Evolutionary conservation across 1,284 basidiomycete genomes (phyloP), one percentile per base, ranked within the genome.

Genomic region (Fistulina hepatica): DNA sequence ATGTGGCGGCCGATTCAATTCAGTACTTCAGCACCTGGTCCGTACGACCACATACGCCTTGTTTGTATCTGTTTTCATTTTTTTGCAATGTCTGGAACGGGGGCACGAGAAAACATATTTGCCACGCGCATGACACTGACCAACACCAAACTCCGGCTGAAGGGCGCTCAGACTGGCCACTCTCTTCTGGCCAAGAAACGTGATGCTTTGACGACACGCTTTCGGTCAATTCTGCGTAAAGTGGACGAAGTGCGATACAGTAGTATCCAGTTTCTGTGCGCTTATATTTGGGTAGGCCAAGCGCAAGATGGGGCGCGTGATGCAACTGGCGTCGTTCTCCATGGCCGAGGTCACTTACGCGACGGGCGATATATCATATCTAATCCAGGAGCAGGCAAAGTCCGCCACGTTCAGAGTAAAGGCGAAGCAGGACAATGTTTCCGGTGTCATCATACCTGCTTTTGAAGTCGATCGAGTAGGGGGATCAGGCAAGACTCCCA

Each of bases 281-380:
- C 11, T 42, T 35, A 12, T 28, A 10, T 16, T 24, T 26, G 9
- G 19, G 12, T 31, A 93, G 89, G 94, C 95, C 12, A 99, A 99
- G 62, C 79, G 92, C 43, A 92, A 97, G 67, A 98, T 98, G 95
- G 95, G 95, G 26, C 73, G 84, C 47, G 93, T 98, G 21, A 95
- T 99, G 80, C 95, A 98, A 59, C 71, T 95, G 36, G 95, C 95
- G 12, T 95, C 93, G 32, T 97, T 99, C 71, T 94, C 90, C 28
- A 81, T 98, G 60, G 95, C 95, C 1, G 95, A 98, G 60, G 95
- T 98, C 44, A 92, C 90, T 20, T 99, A 98, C 63, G 81, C 92
- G 23, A 95, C 94, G 5, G 92, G 92, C 45, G 94, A 98, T 55
- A 97, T 99, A 52, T 80, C 88, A 21, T 99, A 97, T 63, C 83